Base-by-base conservation (phyloP, 345 rosid species). In the Lagerstroemia speciosa region DNA sequence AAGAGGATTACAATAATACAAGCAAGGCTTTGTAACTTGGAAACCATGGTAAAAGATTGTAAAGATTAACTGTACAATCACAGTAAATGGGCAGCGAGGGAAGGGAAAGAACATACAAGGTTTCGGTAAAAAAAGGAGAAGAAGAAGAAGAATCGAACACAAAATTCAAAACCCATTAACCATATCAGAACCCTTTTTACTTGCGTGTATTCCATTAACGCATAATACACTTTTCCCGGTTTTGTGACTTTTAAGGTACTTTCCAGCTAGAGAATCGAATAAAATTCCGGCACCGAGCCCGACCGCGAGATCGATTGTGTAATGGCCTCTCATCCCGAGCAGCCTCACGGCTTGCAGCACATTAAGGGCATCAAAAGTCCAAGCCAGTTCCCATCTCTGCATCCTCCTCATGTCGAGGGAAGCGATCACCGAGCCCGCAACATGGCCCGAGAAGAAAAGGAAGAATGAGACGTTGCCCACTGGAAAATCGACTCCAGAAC, bases 391-490 rank as follows among this genome's bases (percentile, higher is more conserved):
- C 71, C 85, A 67, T 72, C 97, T 83, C 72, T 78, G 76, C 89
- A 84, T 79, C 67, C 97, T 77, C 75, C 91, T 79, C 97, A 89
- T 91, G 74, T 93, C 98, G 31, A 84, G 78, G 0, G 97, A 85
- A n/a, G 97, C 94, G 19, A 93, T 93, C 87, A 91, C 87, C 0
- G 97, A 85, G 8, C 96, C 97, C 0, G 92, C 97, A 0, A 93
- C 96, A 24, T 93, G 97, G 19, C 98, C 98, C 0, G 97, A 93
- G 87, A 77, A 91, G 77, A 93, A 91, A 14, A 91, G 85, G 78
- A 93, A 93, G 82, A 93, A 93, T 0, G 98, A 93, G 31, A 91
- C 97, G 48, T 93, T 93, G 71, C 96, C 94, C 19, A 89, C 98
- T 0, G 97, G 98, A 64, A 89, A 93, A 78, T 93, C 98, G 30